phyloP scores from a whole-genome alignment of 805 yeast genomes.

The Tetrapisispora pingtungensis region DNA sequence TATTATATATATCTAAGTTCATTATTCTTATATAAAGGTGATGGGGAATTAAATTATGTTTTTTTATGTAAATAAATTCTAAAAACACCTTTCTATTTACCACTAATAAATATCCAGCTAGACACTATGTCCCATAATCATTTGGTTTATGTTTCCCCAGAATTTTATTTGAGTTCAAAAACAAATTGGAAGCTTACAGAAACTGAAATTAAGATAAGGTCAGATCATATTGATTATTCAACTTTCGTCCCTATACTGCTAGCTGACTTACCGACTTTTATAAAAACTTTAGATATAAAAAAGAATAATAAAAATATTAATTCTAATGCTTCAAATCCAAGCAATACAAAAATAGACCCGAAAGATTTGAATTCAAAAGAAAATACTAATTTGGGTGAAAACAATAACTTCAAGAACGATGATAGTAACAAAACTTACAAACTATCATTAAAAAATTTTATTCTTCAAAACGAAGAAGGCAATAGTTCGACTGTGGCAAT shows the following conservation, averaged over 20 bases:
- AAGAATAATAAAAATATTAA: background rate
- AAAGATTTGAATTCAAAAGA: too few relatives aligned
- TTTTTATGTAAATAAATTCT: too few relatives aligned
- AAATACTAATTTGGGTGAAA: too few relatives aligned
- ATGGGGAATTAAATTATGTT: too few relatives aligned
- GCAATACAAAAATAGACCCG: background rate
- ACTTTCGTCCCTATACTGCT: constrained; percentile 17
- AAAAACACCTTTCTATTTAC: too few relatives aligned
- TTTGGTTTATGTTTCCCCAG: constrained; percentile 23
- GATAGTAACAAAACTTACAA: too few relatives aligned
- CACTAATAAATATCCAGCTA: too few relatives aligned
- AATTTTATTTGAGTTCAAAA: constrained; percentile 12
- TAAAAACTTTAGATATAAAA: background rate
- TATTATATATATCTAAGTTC: too few relatives aligned
- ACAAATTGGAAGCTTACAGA: constrained; percentile 11
- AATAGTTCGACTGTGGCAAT: constrained; percentile 20
- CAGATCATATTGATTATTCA: background rate
- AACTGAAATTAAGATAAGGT: constrained; percentile 8
- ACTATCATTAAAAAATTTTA: constrained; percentile 10
- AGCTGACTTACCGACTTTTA: constrained; percentile 5
- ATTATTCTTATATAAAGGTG: too few relatives aligned
- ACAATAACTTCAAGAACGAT: too few relatives aligned
- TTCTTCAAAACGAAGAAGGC: constrained; percentile 20
- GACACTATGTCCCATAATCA: constrained; percentile 4
- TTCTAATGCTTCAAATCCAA: background rate